These are phyloP conservation scores for Lithospermum erythrorhizon DNA, from an alignment of 257 asterid genomes.

Conservation along the genomic window DNA sequence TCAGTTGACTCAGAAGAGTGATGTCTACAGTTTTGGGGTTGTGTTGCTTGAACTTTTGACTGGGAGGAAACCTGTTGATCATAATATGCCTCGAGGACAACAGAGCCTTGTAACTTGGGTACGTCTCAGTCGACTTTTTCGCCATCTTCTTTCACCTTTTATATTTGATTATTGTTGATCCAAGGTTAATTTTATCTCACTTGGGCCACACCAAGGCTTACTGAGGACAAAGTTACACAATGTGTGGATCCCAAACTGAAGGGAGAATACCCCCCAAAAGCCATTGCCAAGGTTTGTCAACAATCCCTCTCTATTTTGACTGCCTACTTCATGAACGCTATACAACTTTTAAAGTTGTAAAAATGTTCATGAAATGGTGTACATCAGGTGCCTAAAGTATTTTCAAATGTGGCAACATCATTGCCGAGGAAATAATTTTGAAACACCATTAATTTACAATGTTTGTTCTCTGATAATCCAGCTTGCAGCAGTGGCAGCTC, in stretches of 20 bases:
- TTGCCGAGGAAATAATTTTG: too few relatives aligned
- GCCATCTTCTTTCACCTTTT: too few relatives aligned
- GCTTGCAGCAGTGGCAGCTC: too few relatives aligned
- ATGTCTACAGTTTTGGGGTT: conserved; percentile 85
- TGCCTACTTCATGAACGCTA: too few relatives aligned
- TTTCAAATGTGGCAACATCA: too few relatives aligned
- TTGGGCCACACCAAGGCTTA: conserved; percentile 80
- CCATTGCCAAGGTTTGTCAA: conserved; percentile 65
- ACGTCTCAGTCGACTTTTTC: conserved; percentile 2
- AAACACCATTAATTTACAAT: too few relatives aligned
- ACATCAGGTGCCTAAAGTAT: too few relatives aligned
- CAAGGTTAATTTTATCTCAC: too few relatives aligned
- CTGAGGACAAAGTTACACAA: conserved; percentile 86
- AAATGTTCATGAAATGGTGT: too few relatives aligned
- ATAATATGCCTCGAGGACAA: conserved; percentile 92
- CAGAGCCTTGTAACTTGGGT: conserved; percentile 95
- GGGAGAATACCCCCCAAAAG: conserved; percentile 76
- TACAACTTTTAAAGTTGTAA: too few relatives aligned
- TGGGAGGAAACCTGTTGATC: conserved; percentile 92
- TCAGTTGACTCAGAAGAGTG: conserved; percentile 84
- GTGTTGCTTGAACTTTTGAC: conserved; percentile 85
- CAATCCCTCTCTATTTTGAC: background rate
- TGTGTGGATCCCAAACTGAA: conserved; percentile 78
- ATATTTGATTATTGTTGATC: too few relatives aligned
- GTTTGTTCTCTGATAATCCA: too few relatives aligned